These are phyloP conservation scores for Gymnopilus junonius DNA, from an alignment of 768 basidiomycete genomes.

Conservation along the genomic window DNA sequence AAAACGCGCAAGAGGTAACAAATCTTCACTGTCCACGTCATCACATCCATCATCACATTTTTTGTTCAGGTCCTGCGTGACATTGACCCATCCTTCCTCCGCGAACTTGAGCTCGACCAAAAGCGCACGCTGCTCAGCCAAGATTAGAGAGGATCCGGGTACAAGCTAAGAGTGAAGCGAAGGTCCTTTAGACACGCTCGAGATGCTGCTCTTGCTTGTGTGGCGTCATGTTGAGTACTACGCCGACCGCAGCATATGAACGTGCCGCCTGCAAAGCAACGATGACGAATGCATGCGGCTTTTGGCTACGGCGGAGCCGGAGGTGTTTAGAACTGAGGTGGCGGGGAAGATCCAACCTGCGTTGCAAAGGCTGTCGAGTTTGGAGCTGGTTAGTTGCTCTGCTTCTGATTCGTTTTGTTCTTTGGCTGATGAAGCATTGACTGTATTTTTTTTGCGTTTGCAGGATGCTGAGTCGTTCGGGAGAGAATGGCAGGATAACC, in stretches of 20 bases:
- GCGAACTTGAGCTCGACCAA: slow-evolving; percentile 70
- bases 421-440: slow-evolving; percentile 4
- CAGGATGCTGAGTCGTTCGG: slow-evolving; percentile 50
- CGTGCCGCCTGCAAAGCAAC: slow-evolving; percentile 41
- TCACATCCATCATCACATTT: background rate
- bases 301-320: slow-evolving; percentile 59
- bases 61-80: slow-evolving; percentile 51
- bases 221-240: slow-evolving; percentile 84
- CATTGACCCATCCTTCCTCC: slow-evolving; percentile 57
- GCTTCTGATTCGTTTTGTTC: slow-evolving; percentile 14
- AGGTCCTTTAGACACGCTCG: slow-evolving; percentile 67
- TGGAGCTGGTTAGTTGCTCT: slow-evolving; percentile 47
- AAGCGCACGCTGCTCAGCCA: slow-evolving; percentile 68
- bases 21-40: background rate
- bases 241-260: slow-evolving; percentile 40
- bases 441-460: slow-evolving; percentile 8
- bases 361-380: slow-evolving; percentile 53
- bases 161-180: slow-evolving; percentile 47
- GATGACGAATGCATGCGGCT: slow-evolving; percentile 57
- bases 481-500: slow-evolving; percentile 63
- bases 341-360: slow-evolving; percentile 57
- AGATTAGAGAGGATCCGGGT: slow-evolving; percentile 55
- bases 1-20: slow-evolving; percentile 74
- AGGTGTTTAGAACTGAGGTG: slow-evolving; percentile 60
- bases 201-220: slow-evolving; percentile 79